Conservation (phyloP, 164 flowering plant genomes). For the Umbellularia californica region DNA sequence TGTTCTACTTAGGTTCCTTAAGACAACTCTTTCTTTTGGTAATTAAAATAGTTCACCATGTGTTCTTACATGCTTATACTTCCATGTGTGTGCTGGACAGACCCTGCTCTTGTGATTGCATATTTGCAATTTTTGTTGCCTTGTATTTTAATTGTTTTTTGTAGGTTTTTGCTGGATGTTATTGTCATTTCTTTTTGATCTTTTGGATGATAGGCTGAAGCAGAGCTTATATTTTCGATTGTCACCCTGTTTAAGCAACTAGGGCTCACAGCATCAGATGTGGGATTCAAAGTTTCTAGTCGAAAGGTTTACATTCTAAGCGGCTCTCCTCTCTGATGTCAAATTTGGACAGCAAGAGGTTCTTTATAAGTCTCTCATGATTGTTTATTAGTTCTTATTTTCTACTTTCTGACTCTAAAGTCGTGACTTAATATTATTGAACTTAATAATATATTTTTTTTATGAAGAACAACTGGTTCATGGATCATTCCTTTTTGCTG, state of each 20-base stretch:
- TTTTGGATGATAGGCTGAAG: slow-evolving; percentile 62
- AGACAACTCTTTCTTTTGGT: too few species aligned
- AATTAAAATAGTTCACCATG: too few species aligned
- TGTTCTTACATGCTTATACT: background rate
- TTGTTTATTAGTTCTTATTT: background rate
- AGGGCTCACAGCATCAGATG: slow-evolving; percentile 84
- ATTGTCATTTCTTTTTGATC: background rate
- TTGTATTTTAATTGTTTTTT: background rate
- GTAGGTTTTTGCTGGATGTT: background rate
- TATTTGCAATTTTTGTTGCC: background rate
- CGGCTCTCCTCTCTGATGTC: slow-evolving; percentile 16
- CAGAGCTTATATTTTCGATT: slow-evolving; percentile 87
- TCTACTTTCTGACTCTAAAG: background rate
- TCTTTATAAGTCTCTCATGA: slow-evolving; percentile 8
- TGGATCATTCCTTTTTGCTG: too few species aligned
- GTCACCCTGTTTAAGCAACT: slow-evolving; percentile 79
- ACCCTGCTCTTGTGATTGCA: background rate
- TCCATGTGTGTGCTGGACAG: background rate
- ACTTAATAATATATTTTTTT: too few species aligned
- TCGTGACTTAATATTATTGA: background rate
- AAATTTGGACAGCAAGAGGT: slow-evolving; percentile 14
- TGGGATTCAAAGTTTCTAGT: slow-evolving; percentile 94
- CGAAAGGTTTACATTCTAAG: slow-evolving; percentile 60
- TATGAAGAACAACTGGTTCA: too few species aligned
- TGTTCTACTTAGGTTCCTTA: too few species aligned